phyloP scores from a whole-genome alignment of 805 yeast species.

The Metschnikowia proteae region DNA sequence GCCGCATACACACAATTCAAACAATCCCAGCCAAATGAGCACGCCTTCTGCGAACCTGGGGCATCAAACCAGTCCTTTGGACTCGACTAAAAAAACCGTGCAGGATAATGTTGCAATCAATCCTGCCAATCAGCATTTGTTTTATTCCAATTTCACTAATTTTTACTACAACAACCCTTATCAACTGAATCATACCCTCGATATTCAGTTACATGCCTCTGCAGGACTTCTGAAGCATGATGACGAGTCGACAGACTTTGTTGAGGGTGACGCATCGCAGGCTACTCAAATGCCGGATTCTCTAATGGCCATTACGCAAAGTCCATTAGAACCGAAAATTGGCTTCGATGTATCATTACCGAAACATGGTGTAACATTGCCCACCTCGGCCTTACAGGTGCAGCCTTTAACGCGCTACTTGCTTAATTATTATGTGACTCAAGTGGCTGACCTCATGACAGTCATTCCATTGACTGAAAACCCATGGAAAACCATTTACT shows the following conservation, averaged over 20 bases:
- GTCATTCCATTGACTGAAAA: conserved; percentile 68
- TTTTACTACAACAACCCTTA: conserved; percentile 40
- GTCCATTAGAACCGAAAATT: conserved; percentile 38
- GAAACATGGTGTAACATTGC: conserved; percentile 32
- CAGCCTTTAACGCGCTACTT: conserved; percentile 71
- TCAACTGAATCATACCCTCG: conserved; percentile 34
- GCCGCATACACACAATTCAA: conserved; percentile 1
- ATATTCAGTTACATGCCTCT: conserved; percentile 43
- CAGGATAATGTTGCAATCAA: conserved; percentile 22
- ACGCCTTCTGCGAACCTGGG: conserved; percentile 4
- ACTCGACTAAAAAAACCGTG: not conserved
- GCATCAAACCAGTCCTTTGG: conserved; percentile 4
- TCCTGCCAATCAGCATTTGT: conserved; percentile 34
- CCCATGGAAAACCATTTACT: conserved; percentile 86
- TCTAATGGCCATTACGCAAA: conserved; percentile 48
- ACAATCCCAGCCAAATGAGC: conserved; percentile 5
- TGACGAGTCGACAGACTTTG: conserved; percentile 30
- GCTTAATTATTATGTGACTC: conserved; percentile 64
- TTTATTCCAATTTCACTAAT: conserved; percentile 38
- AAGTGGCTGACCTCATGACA: conserved; percentile 77
- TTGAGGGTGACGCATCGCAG: conserved; percentile 30
- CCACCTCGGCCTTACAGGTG: conserved; percentile 58
- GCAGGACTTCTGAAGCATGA: conserved; percentile 21
- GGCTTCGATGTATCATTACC: conserved; percentile 39
- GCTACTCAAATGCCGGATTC: conserved; percentile 48